These are phyloP conservation scores for sunflower (Helianthus annuus) DNA, from an alignment of 129 eudicot genomes.

Conservation along the genomic window DNA sequence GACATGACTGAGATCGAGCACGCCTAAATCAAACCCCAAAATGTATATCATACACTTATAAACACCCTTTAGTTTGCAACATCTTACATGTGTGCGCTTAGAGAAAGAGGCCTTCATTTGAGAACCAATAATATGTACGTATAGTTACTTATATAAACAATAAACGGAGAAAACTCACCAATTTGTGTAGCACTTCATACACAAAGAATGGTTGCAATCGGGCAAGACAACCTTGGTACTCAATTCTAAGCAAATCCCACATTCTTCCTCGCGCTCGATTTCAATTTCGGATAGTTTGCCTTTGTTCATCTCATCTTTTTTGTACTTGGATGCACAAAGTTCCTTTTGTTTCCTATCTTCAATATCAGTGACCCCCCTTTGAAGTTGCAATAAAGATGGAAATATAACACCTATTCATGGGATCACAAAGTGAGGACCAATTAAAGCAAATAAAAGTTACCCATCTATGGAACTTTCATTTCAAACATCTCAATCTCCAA, in stretches of 20 bases:
- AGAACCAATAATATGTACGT: neutral
- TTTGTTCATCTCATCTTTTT: slow-evolving; percentile 52
- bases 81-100: too few species aligned
- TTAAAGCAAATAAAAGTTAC: neutral
- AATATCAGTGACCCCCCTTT: slow-evolving; percentile 68
- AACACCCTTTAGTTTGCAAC: too few species aligned
- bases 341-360: slow-evolving; percentile 84
- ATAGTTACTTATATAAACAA: too few species aligned
- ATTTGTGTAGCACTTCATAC: slow-evolving; percentile 73
- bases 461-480: neutral
- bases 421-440: slow-evolving; percentile 21
- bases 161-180: slow-evolving; percentile 52
- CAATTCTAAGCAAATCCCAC: slow-evolving; percentile 84
- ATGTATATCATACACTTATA: neutral
- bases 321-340: slow-evolving; percentile 58
- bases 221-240: slow-evolving; percentile 75
- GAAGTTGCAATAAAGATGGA: slow-evolving; percentile 85
- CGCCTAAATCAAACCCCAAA: slow-evolving; percentile 46
- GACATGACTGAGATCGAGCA: slow-evolving; percentile 73
- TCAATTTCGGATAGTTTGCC: slow-evolving; percentile 75
- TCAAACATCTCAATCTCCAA: neutral
- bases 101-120: too few species aligned
- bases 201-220: slow-evolving; percentile 63
- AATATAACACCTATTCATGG: slow-evolving; percentile 59
- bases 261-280: slow-evolving; percentile 88